Base-by-base conservation (phyloP, 202 grass and related monocot species). In the Eragrostis tef region DNA sequence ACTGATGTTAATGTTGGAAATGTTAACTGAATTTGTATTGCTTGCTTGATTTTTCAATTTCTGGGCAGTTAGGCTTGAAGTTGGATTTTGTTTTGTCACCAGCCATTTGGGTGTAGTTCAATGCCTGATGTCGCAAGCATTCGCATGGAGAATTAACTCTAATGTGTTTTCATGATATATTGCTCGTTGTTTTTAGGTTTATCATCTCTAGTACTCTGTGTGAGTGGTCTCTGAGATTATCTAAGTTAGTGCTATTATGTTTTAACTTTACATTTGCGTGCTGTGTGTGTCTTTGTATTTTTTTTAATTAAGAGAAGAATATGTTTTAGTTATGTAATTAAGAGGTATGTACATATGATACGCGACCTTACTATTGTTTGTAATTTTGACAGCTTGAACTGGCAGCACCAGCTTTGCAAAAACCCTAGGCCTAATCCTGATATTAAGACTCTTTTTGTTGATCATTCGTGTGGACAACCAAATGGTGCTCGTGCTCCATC, bases 331-430 rank as follows among this genome's bases (percentile, higher is more conserved):
- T 57, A 20, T 71, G 29, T 71, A 71, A 51, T 11, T 67, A 65
- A 31, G 41, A 47, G 5, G 8, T 29, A 7, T 41, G 21, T 61
- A 46, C 3, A 39, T 52, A 53, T 17, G 60, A 45, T 70, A 51
- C 11, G 5, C 70, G 44, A 71, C 36, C 53, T 66, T 57, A 49
- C 77, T 45, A 46, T 67, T 75, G 7, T 87, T 75, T 50, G 34
- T 39, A 79, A 86, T 62, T 85, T 42, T 86, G 66, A 46, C 91
- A 99, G 96, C 87, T 93, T 99, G 78, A 99, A 99, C 85, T 99
- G 96, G 96, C 96, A 99, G 85, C 96, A 99, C 67, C 96, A 99
- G 64, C 96, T 99, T 65, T 99, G 96, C 89, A 99, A 99, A 90
- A 99, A 99, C 56, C 96, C 93, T 60, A 87, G 96, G 80, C 87